Base-by-base conservation (phyloP, 805 yeast species). In the Wickerhamomyces queroliae region DNA sequence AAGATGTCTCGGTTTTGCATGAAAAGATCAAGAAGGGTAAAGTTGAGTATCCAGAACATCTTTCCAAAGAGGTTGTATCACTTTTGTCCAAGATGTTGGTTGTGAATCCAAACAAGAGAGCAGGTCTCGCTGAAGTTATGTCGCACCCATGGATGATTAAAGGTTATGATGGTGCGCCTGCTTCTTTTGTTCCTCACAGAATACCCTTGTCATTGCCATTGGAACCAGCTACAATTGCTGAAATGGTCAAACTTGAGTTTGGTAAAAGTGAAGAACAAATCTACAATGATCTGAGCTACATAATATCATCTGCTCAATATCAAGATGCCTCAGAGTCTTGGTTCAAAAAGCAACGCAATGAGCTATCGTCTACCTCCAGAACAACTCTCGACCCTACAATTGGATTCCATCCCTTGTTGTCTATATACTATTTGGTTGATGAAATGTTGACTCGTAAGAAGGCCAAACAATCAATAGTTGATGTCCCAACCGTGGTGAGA, bases 91-190 rank as follows among this genome's bases (percentile, higher is more conserved):
- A 89, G 50, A 93, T 93, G 96, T 70, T 93, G 41, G 95, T 90
- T 22, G 98, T 93, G 5, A 86, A 88, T 53, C 95, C 96, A 7
- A 58, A 66, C 7, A 78, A 79, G 44, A 78, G 99, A 56, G 95
- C 95, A 1, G 62, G 83, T 0, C 67, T 93, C 41, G 69, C 70
- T 38, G 96, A 89, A 57, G 85, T 93, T 7, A 70, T 85, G 49
- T 71, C 74, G 41, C 98, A 93, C 53, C 96, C 96, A 2, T 93
- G 99, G 99, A 87, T 93, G 91, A 72, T 72, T 40, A 80, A 80
- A 57, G 96, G 96, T 26, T 89, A 75, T 56, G 96, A 88, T 40
- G 74, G 74, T 26, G 74, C 81, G 0, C 81, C 85, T 1, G 72
- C 79, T 10, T 78, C 79, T 33, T 83, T 80, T 56, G 62, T 93